Conservation (phyloP, 2,329 filamentous ascomycete genomes). For the Penicillium frequentans region DNA sequence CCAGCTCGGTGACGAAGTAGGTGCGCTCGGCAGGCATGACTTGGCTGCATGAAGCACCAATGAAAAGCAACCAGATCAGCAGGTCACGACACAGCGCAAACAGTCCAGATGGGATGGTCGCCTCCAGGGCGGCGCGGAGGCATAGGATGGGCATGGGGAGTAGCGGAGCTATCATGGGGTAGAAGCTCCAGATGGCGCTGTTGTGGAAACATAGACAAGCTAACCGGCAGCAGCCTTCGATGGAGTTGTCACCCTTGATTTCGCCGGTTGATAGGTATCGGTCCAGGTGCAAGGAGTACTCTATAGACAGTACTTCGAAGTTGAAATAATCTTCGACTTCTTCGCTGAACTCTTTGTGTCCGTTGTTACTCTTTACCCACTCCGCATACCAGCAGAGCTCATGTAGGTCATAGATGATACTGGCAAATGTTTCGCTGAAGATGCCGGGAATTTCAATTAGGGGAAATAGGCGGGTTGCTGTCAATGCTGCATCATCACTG, state of each 20-base stretch:
- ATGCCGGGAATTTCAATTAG: slow-evolving; percentile 36
- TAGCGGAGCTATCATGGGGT: slow-evolving; percentile 35
- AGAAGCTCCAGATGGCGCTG: slow-evolving; percentile 41
- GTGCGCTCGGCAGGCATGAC: slow-evolving; percentile 25
- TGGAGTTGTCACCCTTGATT: slow-evolving; percentile 35
- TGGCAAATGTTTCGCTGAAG: slow-evolving; percentile 31
- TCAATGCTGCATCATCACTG: slow-evolving; percentile 28
- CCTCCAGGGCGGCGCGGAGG: slow-evolving; percentile 33
- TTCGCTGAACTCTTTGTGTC: slow-evolving; percentile 32
- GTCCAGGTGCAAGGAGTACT: slow-evolving; percentile 38
- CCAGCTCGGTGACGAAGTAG: slow-evolving; percentile 35
- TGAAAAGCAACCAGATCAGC: slow-evolving; percentile 39
- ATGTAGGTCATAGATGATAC: slow-evolving; percentile 35
- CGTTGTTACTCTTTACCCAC: slow-evolving; percentile 33
- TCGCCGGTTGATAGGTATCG: slow-evolving; percentile 37
- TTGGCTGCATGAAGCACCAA: slow-evolving; percentile 34
- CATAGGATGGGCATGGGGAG: slow-evolving; percentile 36
- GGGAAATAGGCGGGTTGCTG: slow-evolving; percentile 35
- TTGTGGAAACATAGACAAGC: slow-evolving; percentile 42
- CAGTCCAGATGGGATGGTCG: slow-evolving; percentile 31
- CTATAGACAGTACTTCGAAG: slow-evolving; percentile 39
- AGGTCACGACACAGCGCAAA: slow-evolving; percentile 35
- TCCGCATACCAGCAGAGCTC: slow-evolving; percentile 40
- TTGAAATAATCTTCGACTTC: slow-evolving; percentile 42
- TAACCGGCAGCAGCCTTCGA: slow-evolving; percentile 40